Percentiles rank a stretch among this genome's conserved stretches.
Conservation (phyloP, 1,284 basidiomycete species). For the Heterobasidion irregulare region DNA sequence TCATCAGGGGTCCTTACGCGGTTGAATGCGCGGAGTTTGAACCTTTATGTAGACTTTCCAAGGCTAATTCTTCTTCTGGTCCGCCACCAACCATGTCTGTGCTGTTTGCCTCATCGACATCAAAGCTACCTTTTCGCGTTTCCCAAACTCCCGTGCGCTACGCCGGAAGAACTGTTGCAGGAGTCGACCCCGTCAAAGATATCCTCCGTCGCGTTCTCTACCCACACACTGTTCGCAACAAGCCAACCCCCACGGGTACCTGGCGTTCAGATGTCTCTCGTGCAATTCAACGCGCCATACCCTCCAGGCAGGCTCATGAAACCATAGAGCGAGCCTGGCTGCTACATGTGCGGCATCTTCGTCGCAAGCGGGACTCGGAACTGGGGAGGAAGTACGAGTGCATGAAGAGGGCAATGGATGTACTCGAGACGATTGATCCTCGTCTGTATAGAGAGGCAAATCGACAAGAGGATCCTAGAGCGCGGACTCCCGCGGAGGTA, state of each 20-base stretch:
- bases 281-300: slow-evolving; percentile 69
- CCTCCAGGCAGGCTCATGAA: slow-evolving; percentile 83
- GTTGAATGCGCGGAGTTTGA: no score
- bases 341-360: slow-evolving; percentile 68
- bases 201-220: slow-evolving; percentile 74
- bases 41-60: no score
- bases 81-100: slow-evolving; percentile 5
- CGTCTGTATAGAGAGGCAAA: slow-evolving; percentile 70
- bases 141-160: slow-evolving; percentile 29
- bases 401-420: slow-evolving; percentile 78
- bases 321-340: slow-evolving; percentile 92
- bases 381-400: slow-evolving; percentile 65
- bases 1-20: no score
- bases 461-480: slow-evolving; percentile 65
- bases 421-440: slow-evolving; percentile 61
- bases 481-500: slow-evolving; percentile 47
- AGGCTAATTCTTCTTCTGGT: no score
- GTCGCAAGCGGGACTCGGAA: slow-evolving; percentile 61
- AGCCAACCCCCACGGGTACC: slow-evolving; percentile 67
- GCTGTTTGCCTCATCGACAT: slow-evolving; percentile 2
- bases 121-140: slow-evolving; percentile 19
- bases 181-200: slow-evolving; percentile 57
- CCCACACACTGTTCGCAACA: slow-evolving; percentile 64
- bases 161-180: slow-evolving; percentile 16
- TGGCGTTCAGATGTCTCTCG: slow-evolving; percentile 71